phyloP scores from a whole-genome alignment of 495 filamentous ascomycete species.

The Sordaria brevicollis region DNA sequence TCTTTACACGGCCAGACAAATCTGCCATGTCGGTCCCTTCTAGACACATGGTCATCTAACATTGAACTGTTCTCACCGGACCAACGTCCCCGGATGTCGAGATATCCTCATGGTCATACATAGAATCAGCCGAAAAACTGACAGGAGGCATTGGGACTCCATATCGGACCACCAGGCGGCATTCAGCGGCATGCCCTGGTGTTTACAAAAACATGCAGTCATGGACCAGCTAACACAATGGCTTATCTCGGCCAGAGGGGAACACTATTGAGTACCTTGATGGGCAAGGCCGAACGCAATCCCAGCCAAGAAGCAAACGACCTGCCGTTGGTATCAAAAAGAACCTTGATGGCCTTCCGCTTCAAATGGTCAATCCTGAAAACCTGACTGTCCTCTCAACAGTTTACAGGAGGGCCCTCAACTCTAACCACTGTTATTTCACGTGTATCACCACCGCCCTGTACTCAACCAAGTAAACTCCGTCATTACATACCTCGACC shows the following conservation, averaged over 20 bases:
- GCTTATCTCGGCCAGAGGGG: not conserved
- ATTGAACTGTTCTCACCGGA: too few species aligned
- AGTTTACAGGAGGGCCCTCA: too few species aligned
- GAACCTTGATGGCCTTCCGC: not conserved
- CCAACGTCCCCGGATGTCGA: too few species aligned
- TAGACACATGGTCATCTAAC: too few species aligned
- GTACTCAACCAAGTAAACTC: too few species aligned
- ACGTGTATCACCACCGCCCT: too few species aligned
- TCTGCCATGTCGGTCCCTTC: too few species aligned
- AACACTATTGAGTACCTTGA: not conserved
- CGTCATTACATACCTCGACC: too few species aligned
- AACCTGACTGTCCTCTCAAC: too few species aligned
- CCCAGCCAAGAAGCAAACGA: not conserved
- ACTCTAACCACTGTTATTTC: too few species aligned
- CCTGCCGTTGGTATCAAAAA: not conserved
- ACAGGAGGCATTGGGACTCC: too few species aligned
- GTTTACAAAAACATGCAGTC: not conserved
- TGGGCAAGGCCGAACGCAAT: not conserved
- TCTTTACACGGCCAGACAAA: not conserved
- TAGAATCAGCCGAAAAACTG: too few species aligned
- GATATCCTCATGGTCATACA: not conserved
- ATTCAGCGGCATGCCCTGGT: not conserved
- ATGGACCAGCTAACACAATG: not conserved
- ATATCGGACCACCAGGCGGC: not conserved
- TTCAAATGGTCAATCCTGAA: not conserved